Conservation (phyloP, 164 flowering plant species). For the Vitis amurensis region DNA sequence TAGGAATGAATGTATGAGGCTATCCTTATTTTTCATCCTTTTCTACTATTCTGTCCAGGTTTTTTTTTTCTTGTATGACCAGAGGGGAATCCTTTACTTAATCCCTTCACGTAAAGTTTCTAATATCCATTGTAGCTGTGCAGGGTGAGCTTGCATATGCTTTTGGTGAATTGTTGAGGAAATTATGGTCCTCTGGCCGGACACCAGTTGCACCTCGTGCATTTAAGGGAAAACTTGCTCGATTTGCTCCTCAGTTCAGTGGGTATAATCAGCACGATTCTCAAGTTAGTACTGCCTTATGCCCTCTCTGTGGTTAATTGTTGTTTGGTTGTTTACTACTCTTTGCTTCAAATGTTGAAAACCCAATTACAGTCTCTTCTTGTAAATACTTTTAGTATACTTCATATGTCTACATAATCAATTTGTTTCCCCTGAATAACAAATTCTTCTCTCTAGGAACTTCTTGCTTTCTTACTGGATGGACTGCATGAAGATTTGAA, state of each 20-base stretch:
- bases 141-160: constrained; percentile 99
- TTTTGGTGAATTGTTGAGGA: constrained; percentile 95
- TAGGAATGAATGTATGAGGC: constrained; percentile 83
- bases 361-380: too few species aligned
- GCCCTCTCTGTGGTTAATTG: neutral
- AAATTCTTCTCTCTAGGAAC: constrained; percentile 54
- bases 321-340: neutral
- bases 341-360: too few species aligned
- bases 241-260: constrained; percentile 99
- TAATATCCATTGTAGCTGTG: constrained; percentile 29
- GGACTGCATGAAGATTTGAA: constrained; percentile 98
- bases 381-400: neutral
- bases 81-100: neutral
- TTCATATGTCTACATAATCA: neutral
- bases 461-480: constrained; percentile 90
- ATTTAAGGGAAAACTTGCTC: constrained; percentile 89
- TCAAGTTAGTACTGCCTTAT: constrained; percentile 55
- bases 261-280: constrained; percentile 99
- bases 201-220: constrained; percentile 85
- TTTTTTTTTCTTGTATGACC: neutral
- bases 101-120: constrained; percentile 3
- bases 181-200: constrained; percentile 87
- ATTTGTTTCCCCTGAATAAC: constrained; percentile 5
- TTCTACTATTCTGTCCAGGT: neutral
- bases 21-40: constrained; percentile 2